Conservation (phyloP, 805 yeast genomes). For the Wickerhamomyces ciferrii region DNA sequence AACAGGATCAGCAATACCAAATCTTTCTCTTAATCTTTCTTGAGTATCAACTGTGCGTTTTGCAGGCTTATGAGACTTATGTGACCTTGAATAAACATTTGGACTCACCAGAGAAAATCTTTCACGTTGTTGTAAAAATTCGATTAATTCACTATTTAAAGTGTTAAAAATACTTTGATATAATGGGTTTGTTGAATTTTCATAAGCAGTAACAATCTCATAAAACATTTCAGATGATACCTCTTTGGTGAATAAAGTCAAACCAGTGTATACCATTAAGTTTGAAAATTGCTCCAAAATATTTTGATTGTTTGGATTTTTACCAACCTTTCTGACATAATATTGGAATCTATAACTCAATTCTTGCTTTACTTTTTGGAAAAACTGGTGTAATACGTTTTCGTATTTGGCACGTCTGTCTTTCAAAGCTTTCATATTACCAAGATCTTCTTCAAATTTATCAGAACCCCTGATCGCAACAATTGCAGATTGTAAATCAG, state of each 20-base stretch:
- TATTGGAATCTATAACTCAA: constrained; percentile 37
- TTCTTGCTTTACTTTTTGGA: constrained; percentile 37
- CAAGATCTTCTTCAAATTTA: constrained; percentile 35
- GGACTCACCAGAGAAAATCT: constrained; percentile 14
- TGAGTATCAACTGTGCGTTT: constrained; percentile 5
- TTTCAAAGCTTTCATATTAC: constrained; percentile 65
- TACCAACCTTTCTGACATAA: constrained; percentile 26
- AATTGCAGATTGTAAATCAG: constrained; percentile 58
- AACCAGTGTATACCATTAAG: constrained; percentile 41
- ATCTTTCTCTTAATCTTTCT: constrained; percentile 11
- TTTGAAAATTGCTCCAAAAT: constrained; percentile 23
- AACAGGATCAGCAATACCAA: constrained; percentile 11
- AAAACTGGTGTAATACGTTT: constrained; percentile 44
- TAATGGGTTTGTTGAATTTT: constrained; percentile 24
- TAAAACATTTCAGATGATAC: constrained; percentile 43
- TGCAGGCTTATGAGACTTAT: constrained; percentile 1
- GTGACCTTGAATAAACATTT: constrained; percentile 6
- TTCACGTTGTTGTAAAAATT: constrained; percentile 5
- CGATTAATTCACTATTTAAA: constrained; percentile 23
- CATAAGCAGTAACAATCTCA: constrained; percentile 37
- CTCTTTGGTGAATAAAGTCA: constrained; percentile 54
- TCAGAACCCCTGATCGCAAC: constrained; percentile 51
- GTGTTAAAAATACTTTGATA: constrained; percentile 29
- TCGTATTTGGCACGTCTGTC: constrained; percentile 63
- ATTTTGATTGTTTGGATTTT: constrained; percentile 19